Base-by-base conservation (phyloP, 2,329 filamentous ascomycete genomes). In the Trichophyton benhamiae region DNA sequence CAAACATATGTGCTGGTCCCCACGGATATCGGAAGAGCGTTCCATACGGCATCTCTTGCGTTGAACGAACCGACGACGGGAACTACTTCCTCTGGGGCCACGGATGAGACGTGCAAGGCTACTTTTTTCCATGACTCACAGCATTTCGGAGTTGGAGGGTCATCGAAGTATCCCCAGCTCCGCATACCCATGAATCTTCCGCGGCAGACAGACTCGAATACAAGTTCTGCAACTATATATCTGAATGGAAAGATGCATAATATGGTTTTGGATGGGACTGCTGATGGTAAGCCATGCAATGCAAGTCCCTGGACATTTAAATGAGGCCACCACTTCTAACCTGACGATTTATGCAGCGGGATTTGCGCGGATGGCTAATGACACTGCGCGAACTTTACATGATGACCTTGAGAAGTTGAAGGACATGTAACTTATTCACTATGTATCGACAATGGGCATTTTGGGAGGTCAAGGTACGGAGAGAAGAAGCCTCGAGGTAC, bases 41-140 rank as follows among this genome's bases (percentile, higher is more conserved):
- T 70, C 38, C 59, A 63, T 33, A 3, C 30, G 1, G 30, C 30
- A 9, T 33, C 30, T 9, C 30, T 33, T 33, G 30, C 30, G 6
- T 9, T 7, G 30, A 7, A 6, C 30, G 30, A 33, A 33, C 5
- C 17, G n/a, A 20, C 46, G 4, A 11, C 63, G 49, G 59, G 63
- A 64, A n/a, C n/a, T n/a, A 57, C 60, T 17, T 58, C 63, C 41
- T 59, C 52, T 57, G 30, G 8, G 8, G 58, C 48, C 58, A 59
- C 62, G 63, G 65, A 67, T 41, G 30, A 33, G 30, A 64, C 61
- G 63, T 70, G 66, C 63, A 66, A 67, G 65, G 59, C 70, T 58
- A 64, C 61, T 48, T 70, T 66, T 63, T 71, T 68, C 62, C 66
- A 70, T 58, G 65, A 69, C 42, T 66, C 65, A 5, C 65, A 65